These are phyloP conservation scores for Neurospora sp. DNA, from an alignment of 495 filamentous ascomycete genomes.

Conservation along the genomic window DNA sequence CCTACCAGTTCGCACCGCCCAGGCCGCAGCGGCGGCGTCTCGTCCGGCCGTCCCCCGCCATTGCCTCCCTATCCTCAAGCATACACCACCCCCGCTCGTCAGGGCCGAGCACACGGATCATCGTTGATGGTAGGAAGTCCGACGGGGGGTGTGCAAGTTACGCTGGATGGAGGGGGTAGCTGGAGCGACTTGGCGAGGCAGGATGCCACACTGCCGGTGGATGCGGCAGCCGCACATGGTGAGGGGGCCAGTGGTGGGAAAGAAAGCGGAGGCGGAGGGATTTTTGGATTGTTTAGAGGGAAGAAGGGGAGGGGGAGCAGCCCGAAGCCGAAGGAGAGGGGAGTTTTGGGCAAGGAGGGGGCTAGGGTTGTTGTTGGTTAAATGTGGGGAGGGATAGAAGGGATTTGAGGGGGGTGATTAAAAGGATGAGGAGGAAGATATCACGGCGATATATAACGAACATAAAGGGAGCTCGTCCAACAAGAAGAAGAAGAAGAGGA, in stretches of 20 bases:
- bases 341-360: slow-evolving; percentile 91
- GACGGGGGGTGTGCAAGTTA: slow-evolving; percentile 81
- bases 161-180: slow-evolving; percentile 74
- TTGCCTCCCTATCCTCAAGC: slow-evolving; percentile 41
- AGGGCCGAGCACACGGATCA: slow-evolving; percentile 21
- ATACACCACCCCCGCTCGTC: slow-evolving; percentile 25
- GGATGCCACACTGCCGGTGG: slow-evolving; percentile 64
- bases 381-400: background rate
- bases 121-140: slow-evolving; percentile 58
- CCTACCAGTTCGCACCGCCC: background rate
- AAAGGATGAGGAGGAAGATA: background rate
- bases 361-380: slow-evolving; percentile 62
- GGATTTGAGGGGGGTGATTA: too few relatives aligned
- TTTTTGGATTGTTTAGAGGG: slow-evolving; percentile 79
- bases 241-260: slow-evolving; percentile 23
- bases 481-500: background rate
- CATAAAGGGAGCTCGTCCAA: background rate
- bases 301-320: slow-evolving; percentile 87
- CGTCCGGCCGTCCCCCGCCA: slow-evolving; percentile 25
- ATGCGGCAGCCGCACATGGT: slow-evolving; percentile 42
- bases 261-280: slow-evolving; percentile 48
- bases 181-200: slow-evolving; percentile 85
- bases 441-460: background rate
- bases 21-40: slow-evolving; percentile 1
- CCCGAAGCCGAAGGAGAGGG: slow-evolving; percentile 87